These are phyloP conservation scores for Gautieria morchelliformis DNA, from an alignment of 768 basidiomycete genomes.

Conservation along the genomic window DNA sequence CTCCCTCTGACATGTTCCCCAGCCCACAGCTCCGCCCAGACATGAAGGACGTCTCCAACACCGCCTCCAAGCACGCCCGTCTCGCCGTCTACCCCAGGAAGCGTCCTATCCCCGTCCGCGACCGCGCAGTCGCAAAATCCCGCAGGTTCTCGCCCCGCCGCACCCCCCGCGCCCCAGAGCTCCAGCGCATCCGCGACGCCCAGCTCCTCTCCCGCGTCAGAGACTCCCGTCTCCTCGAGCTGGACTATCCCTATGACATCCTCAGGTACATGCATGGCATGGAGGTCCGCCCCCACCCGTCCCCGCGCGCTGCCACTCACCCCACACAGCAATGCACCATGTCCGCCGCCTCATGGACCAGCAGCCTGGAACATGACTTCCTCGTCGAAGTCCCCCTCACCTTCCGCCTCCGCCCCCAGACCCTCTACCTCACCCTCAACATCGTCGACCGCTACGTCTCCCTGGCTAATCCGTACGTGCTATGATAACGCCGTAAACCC, in stretches of 20 bases:
- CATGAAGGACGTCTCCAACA: constrained; percentile 71
- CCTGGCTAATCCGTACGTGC: constrained; percentile 21
- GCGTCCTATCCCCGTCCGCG: constrained; percentile 55
- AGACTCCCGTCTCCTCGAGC: constrained; percentile 52
- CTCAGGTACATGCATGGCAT: constrained; percentile 91
- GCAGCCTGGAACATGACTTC: constrained; percentile 99
- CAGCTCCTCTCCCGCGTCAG: too few relatives aligned
- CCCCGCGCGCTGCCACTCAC: too few relatives aligned
- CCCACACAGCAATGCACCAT: constrained; percentile 76
- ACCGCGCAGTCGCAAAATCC: constrained; percentile 58
- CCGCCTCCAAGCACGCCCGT: constrained; percentile 52
- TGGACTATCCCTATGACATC: constrained; percentile 93
- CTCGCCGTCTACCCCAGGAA: constrained; percentile 71
- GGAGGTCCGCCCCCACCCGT: constrained; percentile 66
- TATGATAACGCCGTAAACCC: constrained; percentile 60
- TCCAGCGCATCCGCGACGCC: too few relatives aligned
- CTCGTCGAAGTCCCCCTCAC: constrained; percentile 98
- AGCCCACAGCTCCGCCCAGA: constrained; percentile 15
- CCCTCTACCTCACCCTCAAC: constrained; percentile 95
- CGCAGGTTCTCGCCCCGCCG: constrained; percentile 41
- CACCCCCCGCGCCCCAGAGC: constrained; percentile 46
- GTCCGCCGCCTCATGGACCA: constrained; percentile 96
- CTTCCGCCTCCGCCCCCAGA: constrained; percentile 95
- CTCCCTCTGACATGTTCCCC: background rate
- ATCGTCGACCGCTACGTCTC: constrained; percentile 99